Evolutionary conservation across 176 grass and related monocot species (phyloP), one percentile per base, ranked within the genome.

Genomic region (Panicum miliaceum): DNA sequence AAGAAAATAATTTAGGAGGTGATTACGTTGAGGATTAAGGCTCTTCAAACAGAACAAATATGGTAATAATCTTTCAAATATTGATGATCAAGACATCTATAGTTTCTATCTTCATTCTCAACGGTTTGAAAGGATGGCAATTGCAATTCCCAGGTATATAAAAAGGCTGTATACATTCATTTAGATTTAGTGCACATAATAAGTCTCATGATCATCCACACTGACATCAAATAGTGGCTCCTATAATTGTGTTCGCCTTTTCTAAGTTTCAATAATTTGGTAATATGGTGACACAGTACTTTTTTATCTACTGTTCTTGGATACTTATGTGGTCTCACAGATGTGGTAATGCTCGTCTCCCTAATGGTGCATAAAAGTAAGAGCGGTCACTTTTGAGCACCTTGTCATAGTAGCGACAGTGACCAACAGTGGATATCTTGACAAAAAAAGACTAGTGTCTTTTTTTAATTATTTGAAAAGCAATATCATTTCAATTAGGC

Each of bases 161-260:
- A 76, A 57, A 56, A 38, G 2, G 25, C 5, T 58, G 54, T 25
- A 60, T 50, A 35, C 19, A 58, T 66, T 69, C 48, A 51, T 58
- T 86, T 79, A 66, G 12, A 51, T 58, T 86, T 79, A 66, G 12
- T 83, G 45, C 41, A 82, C 32, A 73, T 74, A 50, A 32, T 74
- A 50, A 32, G 29, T 59, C 48, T 20, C 37, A 83, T 79, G 65
- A 48, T 50, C 1, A 3, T 81, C 82, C 38, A 58, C 57, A 59
- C 65, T 29, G 23, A 64, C 68, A 82, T 86, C 52, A 71, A 35
- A 10, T 37, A 71, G 41, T 64, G 69, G 64, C 51, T 22, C 20
- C 3, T 63, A 8, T 59, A 64, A 71, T 51, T 45, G 10, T 45
- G 35, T 42, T 26, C 29, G 7, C 16, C 20, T 42, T 71, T 62